Evolutionary conservation across 164 flowering plant genomes (phyloP), one percentile per base, ranked within the genome.

Genomic region (Berberis vulgaris): DNA sequence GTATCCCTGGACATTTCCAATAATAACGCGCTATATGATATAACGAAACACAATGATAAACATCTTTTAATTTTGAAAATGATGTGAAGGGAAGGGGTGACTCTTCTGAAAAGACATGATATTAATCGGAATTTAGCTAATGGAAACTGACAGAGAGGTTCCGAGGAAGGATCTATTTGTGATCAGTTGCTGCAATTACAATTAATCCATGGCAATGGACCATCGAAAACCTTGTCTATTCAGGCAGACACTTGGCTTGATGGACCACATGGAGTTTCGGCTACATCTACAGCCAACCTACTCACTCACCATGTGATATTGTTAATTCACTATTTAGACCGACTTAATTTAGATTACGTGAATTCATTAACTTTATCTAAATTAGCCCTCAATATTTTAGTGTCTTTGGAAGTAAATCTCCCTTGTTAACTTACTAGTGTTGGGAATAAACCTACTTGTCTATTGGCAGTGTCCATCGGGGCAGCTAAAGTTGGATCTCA

Each of bases 201-300:
- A 13, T 10, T 54, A 26, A 54, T 54, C 2, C 5, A 54, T 1
- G 41, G 2, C 57, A 1, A 3, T 54, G 26, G 40, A 13, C 38
- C 57, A 54, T 54, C 40, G 4, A 54, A 54, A 7, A 40, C 5
- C 40, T 40, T 52, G 12, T 7, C 54, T 52, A 52, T 7, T 41
- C 59, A 44, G 57, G 44, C 61, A 45, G 61, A 67, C 43, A 56
- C 54, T 61, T 45, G 26, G 54, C 39, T 54, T 52, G 49, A 44
- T 67, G 64, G 69, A 67, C 69, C 69, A 53, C 69, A 9, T 3
- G 5, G 57, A 10, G 54, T 12, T 7, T 52, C 11, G n/a, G 54
- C 54, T 52, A 10, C 54, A 9, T 26, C 54, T 52, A 26, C 9
- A 66, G 45, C 44, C 57, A 26, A 43, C 62, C 53, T 26, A 26